A percentile compares a stretch with the other conserved stretches of the same genome.
phyloP scores from a whole-genome alignment of 345 rosid genomes.

The Sisymbrium irio region DNA sequence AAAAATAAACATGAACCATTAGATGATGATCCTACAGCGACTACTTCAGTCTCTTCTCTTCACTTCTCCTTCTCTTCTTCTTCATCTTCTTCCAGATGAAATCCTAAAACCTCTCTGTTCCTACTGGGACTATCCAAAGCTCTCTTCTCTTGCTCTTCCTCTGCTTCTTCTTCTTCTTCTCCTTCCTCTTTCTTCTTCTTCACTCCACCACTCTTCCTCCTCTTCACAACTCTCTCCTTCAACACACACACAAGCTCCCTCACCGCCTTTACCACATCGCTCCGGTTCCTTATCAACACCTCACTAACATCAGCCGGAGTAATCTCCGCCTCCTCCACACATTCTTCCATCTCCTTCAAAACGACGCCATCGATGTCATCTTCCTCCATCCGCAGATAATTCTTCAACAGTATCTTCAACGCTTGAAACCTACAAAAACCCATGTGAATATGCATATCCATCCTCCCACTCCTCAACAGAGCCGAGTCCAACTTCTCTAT shows the following conservation, averaged over 20 bases:
- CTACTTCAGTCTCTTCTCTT: neutral
- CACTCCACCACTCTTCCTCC: constrained; percentile 23
- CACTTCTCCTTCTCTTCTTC: constrained; percentile 21
- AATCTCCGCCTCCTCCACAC: constrained; percentile 61
- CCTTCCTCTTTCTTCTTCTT: constrained; percentile 31
- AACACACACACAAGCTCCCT: constrained; percentile 52
- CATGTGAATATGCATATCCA: constrained; percentile 97
- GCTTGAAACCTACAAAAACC: constrained; percentile 63
- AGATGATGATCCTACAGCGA: constrained; percentile 6
- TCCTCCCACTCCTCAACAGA: constrained; percentile 79
- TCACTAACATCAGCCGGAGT: constrained; percentile 96
- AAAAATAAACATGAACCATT: constrained; percentile 9
- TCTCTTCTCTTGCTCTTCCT: constrained; percentile 77
- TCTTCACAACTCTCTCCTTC: constrained; percentile 50
- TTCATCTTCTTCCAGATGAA: constrained; percentile 33
- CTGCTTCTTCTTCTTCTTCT: constrained; percentile 34
- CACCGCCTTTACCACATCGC: constrained; percentile 51
- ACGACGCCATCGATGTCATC: constrained; percentile 28
- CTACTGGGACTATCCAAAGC: constrained; percentile 63
- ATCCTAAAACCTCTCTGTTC: constrained; percentile 16
- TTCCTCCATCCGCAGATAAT: constrained; percentile 53
- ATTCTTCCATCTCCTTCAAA: constrained; percentile 44
- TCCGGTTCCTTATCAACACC: constrained; percentile 62
- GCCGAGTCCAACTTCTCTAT: constrained; percentile 83
- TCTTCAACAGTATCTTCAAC: constrained; percentile 63